phyloP scores from a whole-genome alignment of 1,139 yeast species.

The Petasospora fabianii region DNA sequence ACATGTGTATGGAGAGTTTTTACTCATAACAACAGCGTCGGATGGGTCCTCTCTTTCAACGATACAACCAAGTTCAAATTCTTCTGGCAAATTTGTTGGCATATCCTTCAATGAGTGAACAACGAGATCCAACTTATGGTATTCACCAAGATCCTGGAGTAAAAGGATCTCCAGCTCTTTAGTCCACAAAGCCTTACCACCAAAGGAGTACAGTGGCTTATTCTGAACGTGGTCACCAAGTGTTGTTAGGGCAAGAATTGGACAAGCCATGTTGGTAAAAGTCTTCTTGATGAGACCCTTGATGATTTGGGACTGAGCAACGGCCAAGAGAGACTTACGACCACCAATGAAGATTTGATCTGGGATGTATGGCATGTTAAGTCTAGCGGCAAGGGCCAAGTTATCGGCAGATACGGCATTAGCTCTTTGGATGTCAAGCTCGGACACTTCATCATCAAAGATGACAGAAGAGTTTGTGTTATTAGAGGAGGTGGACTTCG shows the following conservation, averaged over 20 bases:
- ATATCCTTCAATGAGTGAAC: conserved; percentile 94
- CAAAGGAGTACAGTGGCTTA: conserved; percentile 88
- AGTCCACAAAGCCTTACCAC: conserved; percentile 96
- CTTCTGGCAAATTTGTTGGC: conserved; percentile 90
- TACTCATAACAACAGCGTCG: conserved; percentile 85
- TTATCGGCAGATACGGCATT: conserved; percentile 12
- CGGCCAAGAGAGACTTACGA: conserved; percentile 82
- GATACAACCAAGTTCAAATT: conserved; percentile 85
- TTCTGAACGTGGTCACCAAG: conserved; percentile 85
- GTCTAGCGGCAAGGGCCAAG: conserved; percentile 11
- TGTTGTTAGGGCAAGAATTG: conserved; percentile 76
- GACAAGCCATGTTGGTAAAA: conserved; percentile 63
- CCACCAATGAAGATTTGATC: conserved; percentile 61
- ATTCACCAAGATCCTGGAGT: conserved; percentile 56
- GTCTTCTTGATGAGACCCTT: conserved; percentile 53
- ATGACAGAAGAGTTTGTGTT: conserved; percentile 22
- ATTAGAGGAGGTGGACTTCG: conserved; percentile 17
- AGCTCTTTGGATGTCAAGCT: conserved; percentile 8
- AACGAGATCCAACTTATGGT: conserved; percentile 75
- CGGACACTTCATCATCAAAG: conserved; percentile 20
- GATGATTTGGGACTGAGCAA: conserved; percentile 77
- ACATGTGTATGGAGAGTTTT: conserved; percentile 56
- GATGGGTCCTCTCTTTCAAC: conserved; percentile 86
- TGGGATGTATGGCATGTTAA: conserved; percentile 24
- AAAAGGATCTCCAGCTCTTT: conserved; percentile 84